Evolutionary conservation across 2,329 filamentous ascomycete genomes (phyloP).

Genomic region (Colletotrichum zoysiae): DNA sequence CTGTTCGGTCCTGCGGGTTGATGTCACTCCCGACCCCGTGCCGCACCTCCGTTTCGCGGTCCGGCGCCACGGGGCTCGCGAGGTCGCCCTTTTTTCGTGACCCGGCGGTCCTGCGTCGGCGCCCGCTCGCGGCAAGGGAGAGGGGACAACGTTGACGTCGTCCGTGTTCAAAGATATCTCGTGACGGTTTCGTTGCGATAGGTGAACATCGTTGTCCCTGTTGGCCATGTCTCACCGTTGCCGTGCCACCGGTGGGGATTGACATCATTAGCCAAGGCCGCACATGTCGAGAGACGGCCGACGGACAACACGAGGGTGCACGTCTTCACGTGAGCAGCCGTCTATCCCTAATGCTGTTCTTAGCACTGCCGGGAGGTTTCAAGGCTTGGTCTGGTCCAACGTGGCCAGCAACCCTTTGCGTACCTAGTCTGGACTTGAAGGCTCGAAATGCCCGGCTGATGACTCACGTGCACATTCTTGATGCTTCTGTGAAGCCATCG

Average conservation of each 20-base stretch:
- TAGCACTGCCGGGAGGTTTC: too few species aligned
- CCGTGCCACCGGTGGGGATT: conserved; percentile 9
- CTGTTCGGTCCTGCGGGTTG: conserved; percentile 24
- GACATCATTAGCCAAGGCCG: conserved; percentile 4
- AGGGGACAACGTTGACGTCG: background rate
- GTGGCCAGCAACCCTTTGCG: background rate
- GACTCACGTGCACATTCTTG: background rate
- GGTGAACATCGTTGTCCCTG: background rate
- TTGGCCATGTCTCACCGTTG: conserved; percentile 3
- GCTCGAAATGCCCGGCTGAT: background rate
- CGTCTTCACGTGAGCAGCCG: background rate
- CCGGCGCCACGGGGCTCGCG: conserved; percentile 28
- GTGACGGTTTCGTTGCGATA: background rate
- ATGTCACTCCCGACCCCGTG: conserved; percentile 35
- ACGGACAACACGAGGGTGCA: background rate
- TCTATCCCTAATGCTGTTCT: background rate
- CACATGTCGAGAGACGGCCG: background rate
- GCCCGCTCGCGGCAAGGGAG: background rate
- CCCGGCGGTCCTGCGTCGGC: conserved; percentile 9
- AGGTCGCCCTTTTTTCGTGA: conserved; percentile 26
- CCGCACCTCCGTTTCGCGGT: conserved; percentile 31
- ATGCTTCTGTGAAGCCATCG: background rate
- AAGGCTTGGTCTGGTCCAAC: background rate
- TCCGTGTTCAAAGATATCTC: conserved; percentile 1
- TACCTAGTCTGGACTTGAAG: background rate